Evolutionary conservation across 2,329 filamentous ascomycete species (phyloP).

Genomic region (Nannizziopsis barbatae): DNA sequence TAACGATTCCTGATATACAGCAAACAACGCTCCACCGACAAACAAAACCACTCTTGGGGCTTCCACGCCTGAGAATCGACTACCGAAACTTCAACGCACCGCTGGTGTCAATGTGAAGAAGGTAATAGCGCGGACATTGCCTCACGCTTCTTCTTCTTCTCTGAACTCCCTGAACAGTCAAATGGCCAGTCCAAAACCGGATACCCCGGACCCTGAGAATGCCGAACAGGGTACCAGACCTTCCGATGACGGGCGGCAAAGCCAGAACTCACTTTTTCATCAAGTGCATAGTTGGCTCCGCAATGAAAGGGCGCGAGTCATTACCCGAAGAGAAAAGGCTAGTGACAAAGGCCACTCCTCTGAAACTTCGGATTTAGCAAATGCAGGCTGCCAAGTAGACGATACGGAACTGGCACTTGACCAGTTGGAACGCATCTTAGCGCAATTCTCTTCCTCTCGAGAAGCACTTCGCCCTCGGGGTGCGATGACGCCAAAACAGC

Average conservation of each 20-base stretch:
- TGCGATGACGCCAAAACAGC: conserved; percentile 9
- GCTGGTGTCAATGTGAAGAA: conserved; percentile 17
- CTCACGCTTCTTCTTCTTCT: conserved; percentile 16
- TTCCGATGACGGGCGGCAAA: conserved; percentile 9
- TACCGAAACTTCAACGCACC: conserved; percentile 14
- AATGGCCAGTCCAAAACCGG: conserved; percentile 15
- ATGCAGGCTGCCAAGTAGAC: conserved; percentile 28
- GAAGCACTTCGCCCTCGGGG: conserved; percentile 5
- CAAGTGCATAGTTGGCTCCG: conserved; percentile 78
- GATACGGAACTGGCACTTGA: conserved; percentile 66
- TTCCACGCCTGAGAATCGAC: conserved; percentile 1
- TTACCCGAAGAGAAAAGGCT: conserved; percentile 32
- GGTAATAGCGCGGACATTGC: conserved; percentile 18
- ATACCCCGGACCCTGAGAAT: conserved; percentile 11
- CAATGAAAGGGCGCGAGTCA: conserved; percentile 60
- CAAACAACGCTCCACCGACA: too few relatives aligned
- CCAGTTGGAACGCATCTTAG: conserved; percentile 61
- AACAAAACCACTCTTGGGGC: neutral
- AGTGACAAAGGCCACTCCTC: neutral
- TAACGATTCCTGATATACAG: too few relatives aligned
- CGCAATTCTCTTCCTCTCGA: conserved; percentile 25
- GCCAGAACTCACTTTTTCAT: conserved; percentile 44
- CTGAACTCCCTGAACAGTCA: conserved; percentile 19
- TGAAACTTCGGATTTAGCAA: neutral
- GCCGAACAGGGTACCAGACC: neutral